phyloP scores from a whole-genome alignment of 164 flowering plant genomes.

The Liquidambar formosana region DNA sequence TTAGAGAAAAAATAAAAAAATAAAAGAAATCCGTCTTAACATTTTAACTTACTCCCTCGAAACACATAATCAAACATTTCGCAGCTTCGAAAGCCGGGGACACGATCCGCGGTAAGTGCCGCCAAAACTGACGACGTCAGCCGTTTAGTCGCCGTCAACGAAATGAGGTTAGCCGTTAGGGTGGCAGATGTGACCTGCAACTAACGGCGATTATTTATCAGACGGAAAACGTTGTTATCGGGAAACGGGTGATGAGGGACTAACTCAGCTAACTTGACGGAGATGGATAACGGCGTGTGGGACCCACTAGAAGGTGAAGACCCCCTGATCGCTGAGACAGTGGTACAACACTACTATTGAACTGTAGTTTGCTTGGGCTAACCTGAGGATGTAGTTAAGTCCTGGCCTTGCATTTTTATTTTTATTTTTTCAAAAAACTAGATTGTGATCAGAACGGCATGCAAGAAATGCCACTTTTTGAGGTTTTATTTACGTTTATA shows the following conservation, averaged over 20 bases:
- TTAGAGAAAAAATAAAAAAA: no score
- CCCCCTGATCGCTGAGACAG: no score
- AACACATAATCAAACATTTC: constrained; percentile 20
- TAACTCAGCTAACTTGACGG: constrained; percentile 9
- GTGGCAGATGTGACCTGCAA: neutral
- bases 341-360: no score
- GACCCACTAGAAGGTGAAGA: no score
- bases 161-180: neutral
- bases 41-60: constrained; percentile 2
- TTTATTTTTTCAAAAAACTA: no score
- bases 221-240: constrained; percentile 11
- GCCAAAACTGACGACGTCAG: constrained; percentile 10
- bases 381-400: no score
- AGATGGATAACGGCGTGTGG: constrained; percentile 21
- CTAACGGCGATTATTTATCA: no score
- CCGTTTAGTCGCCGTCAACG: constrained; percentile 10
- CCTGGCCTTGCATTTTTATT: no score
- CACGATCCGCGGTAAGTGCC: constrained; percentile 30
- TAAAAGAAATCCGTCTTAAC: neutral
- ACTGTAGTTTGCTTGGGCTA: no score
- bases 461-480: no score
- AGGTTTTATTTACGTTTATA: no score
- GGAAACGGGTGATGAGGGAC: constrained; percentile 6
- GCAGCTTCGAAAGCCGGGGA: constrained; percentile 24
- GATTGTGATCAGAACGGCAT: no score